Percentiles rank a stretch among this genome's conserved stretches.
These are phyloP conservation scores for Ustilago esculenta DNA, from an alignment of 1,284 basidiomycete genomes.

Conservation along the genomic window DNA sequence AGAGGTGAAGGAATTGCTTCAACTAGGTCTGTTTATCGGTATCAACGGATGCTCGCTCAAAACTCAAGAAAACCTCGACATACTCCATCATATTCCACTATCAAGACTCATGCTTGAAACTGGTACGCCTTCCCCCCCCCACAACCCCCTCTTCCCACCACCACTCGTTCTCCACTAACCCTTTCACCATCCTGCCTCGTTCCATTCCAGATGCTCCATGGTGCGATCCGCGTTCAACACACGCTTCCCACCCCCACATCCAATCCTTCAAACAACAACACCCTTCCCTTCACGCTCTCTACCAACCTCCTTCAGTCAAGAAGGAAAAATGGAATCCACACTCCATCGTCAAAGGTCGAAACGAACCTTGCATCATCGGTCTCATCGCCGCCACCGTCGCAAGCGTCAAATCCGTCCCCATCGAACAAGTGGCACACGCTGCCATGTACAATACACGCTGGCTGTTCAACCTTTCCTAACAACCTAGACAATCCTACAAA, in stretches of 20 bases:
- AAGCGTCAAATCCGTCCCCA: conserved; percentile 71
- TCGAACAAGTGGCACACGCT: conserved; percentile 72
- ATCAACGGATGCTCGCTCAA: conserved; percentile 87
- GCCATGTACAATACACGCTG: conserved; percentile 54
- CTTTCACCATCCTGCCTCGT: too few species aligned
- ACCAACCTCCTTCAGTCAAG: conserved; percentile 73
- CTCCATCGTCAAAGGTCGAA: conserved; percentile 80
- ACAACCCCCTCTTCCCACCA: background rate
- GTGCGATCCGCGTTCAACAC: conserved; percentile 81
- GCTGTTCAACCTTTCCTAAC: conserved; percentile 43
- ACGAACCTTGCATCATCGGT: conserved; percentile 80
- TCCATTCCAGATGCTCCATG: conserved; percentile 69
- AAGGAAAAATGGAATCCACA: conserved; percentile 75
- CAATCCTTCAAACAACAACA: conserved; percentile 69
- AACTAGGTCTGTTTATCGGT: conserved; percentile 70
- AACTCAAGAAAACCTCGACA: conserved; percentile 77
- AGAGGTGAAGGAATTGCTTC: conserved; percentile 78
- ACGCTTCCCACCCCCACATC: conserved; percentile 76
- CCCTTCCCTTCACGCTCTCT: conserved; percentile 70
- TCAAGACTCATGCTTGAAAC: conserved; percentile 82
- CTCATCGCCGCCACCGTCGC: conserved; percentile 82
- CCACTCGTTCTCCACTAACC: background rate
- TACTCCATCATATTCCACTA: conserved; percentile 74
- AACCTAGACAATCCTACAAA: too few species aligned
- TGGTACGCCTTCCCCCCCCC: conserved; percentile 67